Conservation (phyloP, 208 protist genomes). For the Zelonia costaricensis region DNA sequence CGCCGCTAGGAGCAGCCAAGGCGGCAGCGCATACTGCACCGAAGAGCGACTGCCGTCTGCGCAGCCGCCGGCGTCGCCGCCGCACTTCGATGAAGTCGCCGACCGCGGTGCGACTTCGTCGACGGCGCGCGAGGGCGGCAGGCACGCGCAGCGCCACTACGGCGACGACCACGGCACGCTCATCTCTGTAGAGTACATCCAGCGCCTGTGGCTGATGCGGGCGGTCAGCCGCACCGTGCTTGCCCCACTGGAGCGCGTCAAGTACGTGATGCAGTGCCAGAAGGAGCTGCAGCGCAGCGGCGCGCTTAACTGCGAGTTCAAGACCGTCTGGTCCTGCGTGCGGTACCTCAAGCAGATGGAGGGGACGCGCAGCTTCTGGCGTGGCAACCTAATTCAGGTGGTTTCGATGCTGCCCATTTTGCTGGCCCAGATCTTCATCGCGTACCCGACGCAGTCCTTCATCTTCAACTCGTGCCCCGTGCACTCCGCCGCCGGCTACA, state of each 20-base stretch:
- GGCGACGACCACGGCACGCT: slow-evolving; percentile 10
- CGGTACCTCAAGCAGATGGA: slow-evolving; percentile 58
- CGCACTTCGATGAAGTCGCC: no score
- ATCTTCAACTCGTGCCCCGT: slow-evolving; percentile 50
- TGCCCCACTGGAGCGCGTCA: slow-evolving; percentile 82
- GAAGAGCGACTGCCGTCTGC: not conserved
- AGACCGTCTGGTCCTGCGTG: slow-evolving; percentile 53
- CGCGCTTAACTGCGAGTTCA: slow-evolving; percentile 44
- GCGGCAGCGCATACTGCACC: no score
- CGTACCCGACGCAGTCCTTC: slow-evolving; percentile 50
- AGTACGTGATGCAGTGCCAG: slow-evolving; percentile 83
- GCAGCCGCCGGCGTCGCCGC: not conserved
- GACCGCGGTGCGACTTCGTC: not conserved
- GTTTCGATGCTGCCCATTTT: slow-evolving; percentile 64
- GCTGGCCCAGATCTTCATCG: slow-evolving; percentile 73
- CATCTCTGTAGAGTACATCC: slow-evolving; percentile 65
- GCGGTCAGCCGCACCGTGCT: slow-evolving; percentile 53
- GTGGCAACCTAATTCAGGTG: slow-evolving; percentile 83
- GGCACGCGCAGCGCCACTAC: not conserved
- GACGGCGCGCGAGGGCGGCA: not conserved
- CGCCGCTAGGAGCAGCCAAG: no score
- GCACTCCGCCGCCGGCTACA: slow-evolving; percentile 41
- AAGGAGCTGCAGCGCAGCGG: slow-evolving; percentile 66
- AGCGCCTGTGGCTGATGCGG: slow-evolving; percentile 51
- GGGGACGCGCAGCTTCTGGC: slow-evolving; percentile 68